Evolutionary conservation across 1,139 yeast species (phyloP), one percentile per base, ranked within the genome.

Genomic region (Groenewaldozyma auringiensis): DNA sequence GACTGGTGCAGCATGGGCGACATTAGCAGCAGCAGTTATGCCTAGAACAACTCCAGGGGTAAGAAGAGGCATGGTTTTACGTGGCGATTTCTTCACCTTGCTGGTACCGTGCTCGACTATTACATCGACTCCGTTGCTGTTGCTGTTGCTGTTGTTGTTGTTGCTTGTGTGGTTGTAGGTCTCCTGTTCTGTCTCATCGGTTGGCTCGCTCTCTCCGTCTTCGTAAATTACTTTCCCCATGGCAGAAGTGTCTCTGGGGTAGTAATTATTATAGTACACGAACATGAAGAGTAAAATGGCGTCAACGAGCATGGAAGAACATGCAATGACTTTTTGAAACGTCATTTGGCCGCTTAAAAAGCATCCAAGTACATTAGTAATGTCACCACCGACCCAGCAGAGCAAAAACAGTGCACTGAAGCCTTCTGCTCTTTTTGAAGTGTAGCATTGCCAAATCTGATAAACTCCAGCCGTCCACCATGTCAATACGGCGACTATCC

Each of bases 311-410:
- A 60, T 48, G 17, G 60, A 57, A 31, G 55, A 54, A 11, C 53
- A 37, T 1, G 64, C 57, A 37, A 62, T 48, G 22, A 61, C 43
- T 44, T 53, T 53, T 47, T 62, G 66, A 47, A 62, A 62, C n/a
- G 50, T 38, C 58, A 62, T 57, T 47, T 62, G 65, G 40, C 52
- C 57, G 16, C 64, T 58, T 48, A 59, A 53, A 40, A 56, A 56
- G 40, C 63, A 58, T 14, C 66, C 66, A 20, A 61, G 25, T 34
- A 60, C 55, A 47, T 62, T 62, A 35, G 57, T 51, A 21, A 61
- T 46, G 37, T 63, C 66, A 21, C 66, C 66, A 8, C 54, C 37
- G 11, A 62, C 57, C 62, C 65, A 62, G 42, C 64, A 55, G 16
- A 49, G 44, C 27, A 62, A 50, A 41, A 62, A 59, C 38, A 52